phyloP scores from a whole-genome alignment of 2,329 filamentous ascomycete species.

The Daldinia sp. region DNA sequence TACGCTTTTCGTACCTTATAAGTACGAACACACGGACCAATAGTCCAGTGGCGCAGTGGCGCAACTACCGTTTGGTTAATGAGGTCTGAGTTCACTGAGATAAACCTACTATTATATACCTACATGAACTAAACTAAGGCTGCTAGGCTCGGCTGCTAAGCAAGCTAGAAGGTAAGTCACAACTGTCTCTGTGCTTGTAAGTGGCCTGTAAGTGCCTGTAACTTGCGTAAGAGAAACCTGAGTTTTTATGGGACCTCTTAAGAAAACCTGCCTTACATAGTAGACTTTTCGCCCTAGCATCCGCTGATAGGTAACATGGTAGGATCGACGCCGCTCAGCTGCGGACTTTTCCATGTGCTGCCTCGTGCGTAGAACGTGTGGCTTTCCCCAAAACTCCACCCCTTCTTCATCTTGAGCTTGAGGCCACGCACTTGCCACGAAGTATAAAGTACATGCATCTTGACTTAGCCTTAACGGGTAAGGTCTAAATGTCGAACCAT shows the following conservation, averaged over 20 bases:
- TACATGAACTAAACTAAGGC: too few relatives aligned
- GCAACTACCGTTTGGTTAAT: too few relatives aligned
- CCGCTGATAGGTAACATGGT: conserved; percentile 25
- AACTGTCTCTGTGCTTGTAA: background rate
- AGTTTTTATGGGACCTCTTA: conserved; percentile 13
- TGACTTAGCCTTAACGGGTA: conserved; percentile 21
- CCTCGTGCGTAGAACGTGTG: conserved; percentile 32
- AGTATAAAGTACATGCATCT: conserved; percentile 30
- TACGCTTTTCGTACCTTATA: too few relatives aligned
- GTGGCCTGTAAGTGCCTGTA: background rate
- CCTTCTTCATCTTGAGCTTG: background rate
- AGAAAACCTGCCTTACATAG: background rate
- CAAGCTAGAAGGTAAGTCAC: background rate
- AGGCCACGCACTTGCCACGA: conserved; percentile 19
- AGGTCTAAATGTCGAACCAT: conserved; percentile 22
- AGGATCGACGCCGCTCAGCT: conserved; percentile 36
- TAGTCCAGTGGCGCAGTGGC: too few relatives aligned
- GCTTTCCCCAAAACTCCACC: conserved; percentile 24
- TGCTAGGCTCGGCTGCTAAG: too few relatives aligned
- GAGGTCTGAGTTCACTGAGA: too few relatives aligned
- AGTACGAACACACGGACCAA: too few relatives aligned
- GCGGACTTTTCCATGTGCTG: conserved; percentile 35
- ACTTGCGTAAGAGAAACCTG: conserved; percentile 2
- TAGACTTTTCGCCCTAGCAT: conserved; percentile 8
- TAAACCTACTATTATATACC: too few relatives aligned